Evolutionary conservation across 1,139 yeast species (phyloP), one percentile per base, ranked within the genome.

Genomic region (Pichia sp.): DNA sequence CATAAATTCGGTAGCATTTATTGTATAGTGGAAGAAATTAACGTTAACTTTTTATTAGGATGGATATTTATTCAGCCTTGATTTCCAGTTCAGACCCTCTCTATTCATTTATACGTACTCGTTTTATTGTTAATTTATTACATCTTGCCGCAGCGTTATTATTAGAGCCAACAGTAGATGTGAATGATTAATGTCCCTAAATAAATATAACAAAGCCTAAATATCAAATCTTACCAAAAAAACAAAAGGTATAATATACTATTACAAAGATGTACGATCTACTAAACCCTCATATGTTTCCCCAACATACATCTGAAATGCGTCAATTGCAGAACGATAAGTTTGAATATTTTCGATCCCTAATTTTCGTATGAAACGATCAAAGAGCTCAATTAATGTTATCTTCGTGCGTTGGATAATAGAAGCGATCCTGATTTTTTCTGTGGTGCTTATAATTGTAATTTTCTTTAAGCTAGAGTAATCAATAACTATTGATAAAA

Each of bases 201-300:
- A n/a, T n/a, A n/a, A n/a, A n/a, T n/a, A n/a, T n/a, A n/a, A n/a
- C n/a, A n/a, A n/a, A n/a, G n/a, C n/a, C n/a, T n/a, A n/a, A n/a
- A n/a, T n/a, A n/a, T n/a, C n/a, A n/a, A n/a, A n/a, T n/a, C n/a
- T n/a, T n/a, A n/a, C n/a, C n/a, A n/a, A n/a, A n/a, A n/a, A n/a
- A n/a, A 20, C 9, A 8, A 22, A 11, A 3, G 2, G 23, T 10
- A 22, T 5, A 22, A 4, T 11, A 10, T 3, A 11, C 20, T 7
- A 6, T 42, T 39, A 61, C 20, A 59, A 53, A 16, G 65, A 62
- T 5, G 63, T 61, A 22, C 65, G 48, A 46, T 61, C 64, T 20
- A 55, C 50, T n/a, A 62, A 52, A 1, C 66, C 66, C 41, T 63
- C 66, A 44, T 61, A 63, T 10, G 57, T 46, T 42, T 62, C 64